Base-by-base conservation (phyloP, 768 basidiomycete species). In the Amanita muscaria region DNA sequence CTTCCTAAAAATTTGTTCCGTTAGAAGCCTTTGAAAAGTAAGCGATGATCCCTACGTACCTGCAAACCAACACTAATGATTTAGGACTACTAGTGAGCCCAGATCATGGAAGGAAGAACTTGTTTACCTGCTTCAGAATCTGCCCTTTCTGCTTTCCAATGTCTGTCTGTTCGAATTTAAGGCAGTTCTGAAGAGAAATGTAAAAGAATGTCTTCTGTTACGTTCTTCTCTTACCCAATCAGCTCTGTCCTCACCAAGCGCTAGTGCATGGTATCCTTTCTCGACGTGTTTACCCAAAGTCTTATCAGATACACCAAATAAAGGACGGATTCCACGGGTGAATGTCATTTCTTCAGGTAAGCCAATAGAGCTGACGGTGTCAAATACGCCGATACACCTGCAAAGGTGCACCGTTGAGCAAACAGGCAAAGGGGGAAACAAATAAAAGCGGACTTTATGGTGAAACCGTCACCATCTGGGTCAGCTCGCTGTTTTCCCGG, bases 51-150 rank as follows among this genome's bases (percentile, higher is more conserved):
- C 3, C 18, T 56, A 50, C 67, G 54, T 54, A 76, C 83, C 83
- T 42, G 72, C 60, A 55, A 87, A 87, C 83, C 84, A 87, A 51
- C 77, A 81, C 79, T 83, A 49, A n/a, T n/a, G n/a, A n/a, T n/a
- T n/a, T n/a, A n/a, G 31, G 34, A 19, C 6, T 40, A 23, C 6
- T 10, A 12, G 22, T 35, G 5, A 39, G 36, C 5, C 24, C 29
- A 22, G 18, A 35, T 34, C 4, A 27, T 18, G 21, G 22, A 12
- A 15, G 6, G 44, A 24, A 10, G 33, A 4, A 6, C 2, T 16
- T 12, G 44, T 63, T 54, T 48, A 76, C 81, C 67, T 87, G 83
- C 46, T 73, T 76, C 49, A 87, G 57, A 11, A 72, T 53, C 51
- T 87, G 84, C 5, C 68, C 67, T 54, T 78, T 81, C 37, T 51